Evolutionary conservation across 2,329 filamentous ascomycete genomes (phyloP).

Genomic region (Tolypocladium tropicale): DNA sequence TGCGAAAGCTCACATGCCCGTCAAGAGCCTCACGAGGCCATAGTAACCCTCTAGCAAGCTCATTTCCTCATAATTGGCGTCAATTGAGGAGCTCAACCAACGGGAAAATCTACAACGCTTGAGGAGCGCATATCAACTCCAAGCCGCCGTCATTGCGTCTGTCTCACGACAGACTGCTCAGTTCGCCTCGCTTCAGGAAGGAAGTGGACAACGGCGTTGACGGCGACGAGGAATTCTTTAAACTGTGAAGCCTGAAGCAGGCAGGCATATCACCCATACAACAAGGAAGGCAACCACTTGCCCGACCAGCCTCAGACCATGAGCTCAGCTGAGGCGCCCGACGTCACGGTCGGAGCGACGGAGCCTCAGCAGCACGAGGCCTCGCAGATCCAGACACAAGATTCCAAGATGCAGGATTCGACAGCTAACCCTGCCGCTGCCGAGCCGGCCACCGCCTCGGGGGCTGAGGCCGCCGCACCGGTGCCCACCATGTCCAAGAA

Average conservation of each 20-base stretch:
- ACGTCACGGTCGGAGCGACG: neutral
- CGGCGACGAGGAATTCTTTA: neutral
- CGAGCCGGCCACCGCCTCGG: neutral
- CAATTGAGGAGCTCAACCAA: neutral
- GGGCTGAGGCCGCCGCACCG: slow-evolving; percentile 4
- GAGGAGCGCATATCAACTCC: neutral
- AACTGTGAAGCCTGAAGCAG: too few relatives aligned
- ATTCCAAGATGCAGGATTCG: neutral
- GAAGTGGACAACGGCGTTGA: neutral
- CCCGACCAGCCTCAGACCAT: neutral
- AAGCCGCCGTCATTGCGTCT: neutral
- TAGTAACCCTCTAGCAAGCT: neutral
- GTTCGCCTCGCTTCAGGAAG: too few relatives aligned
- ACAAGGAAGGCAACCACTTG: neutral
- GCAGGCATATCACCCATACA: neutral
- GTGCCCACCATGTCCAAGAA: slow-evolving; percentile 61
- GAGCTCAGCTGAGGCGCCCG: neutral
- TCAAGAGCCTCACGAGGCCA: neutral
- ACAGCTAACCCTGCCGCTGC: neutral
- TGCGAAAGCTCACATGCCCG: neutral
- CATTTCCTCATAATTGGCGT: neutral
- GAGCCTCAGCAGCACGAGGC: neutral
- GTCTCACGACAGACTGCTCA: neutral
- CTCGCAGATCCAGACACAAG: too few relatives aligned
- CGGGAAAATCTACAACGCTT: neutral